phyloP scores from a whole-genome alignment of 2,329 filamentous ascomycete species.

The Emmonsiellopsis sp. region DNA sequence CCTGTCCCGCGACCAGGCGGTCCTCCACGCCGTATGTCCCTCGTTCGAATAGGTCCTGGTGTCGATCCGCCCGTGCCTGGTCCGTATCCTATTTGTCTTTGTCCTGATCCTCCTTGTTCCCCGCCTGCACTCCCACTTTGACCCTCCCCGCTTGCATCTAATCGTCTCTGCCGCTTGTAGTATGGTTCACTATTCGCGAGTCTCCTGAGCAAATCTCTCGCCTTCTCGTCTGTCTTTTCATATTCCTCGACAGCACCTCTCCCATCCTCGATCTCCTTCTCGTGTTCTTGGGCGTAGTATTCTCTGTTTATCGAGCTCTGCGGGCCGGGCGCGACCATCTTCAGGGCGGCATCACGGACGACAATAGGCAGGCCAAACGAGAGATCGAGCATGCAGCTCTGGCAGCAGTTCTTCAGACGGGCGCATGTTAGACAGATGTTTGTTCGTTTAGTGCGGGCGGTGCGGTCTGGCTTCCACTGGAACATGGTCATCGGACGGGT shows the following conservation, averaged over 20 bases:
- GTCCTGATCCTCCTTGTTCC: constrained; percentile 36
- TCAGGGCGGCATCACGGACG: constrained; percentile 88
- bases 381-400: constrained; percentile 96
- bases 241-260: constrained; percentile 79
- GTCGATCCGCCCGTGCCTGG: constrained; percentile 45
- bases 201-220: constrained; percentile 72
- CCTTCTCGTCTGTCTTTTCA: constrained; percentile 95
- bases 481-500: constrained; percentile 95
- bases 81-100: constrained; percentile 32
- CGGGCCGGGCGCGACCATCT: constrained; percentile 93
- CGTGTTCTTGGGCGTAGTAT: constrained; percentile 96
- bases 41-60: constrained; percentile 72
- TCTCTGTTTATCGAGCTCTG: constrained; percentile 89
- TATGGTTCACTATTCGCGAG: constrained; percentile 92
- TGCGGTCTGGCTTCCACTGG: constrained; percentile 86
- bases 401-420: constrained; percentile 95
- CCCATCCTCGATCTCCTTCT: constrained; percentile 89
- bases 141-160: constrained; percentile 49
- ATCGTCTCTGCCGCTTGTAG: constrained; percentile 73
- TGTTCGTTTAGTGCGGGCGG: constrained; percentile 82
- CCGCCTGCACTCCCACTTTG: constrained; percentile 21
- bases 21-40: constrained; percentile 39
- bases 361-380: constrained; percentile 92
- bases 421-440: constrained; percentile 96
- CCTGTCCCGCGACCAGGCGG: constrained; percentile 36